Evolutionary conservation across 257 asterid genomes (phyloP), one percentile per base, ranked within the genome.

Genomic region (Jacaranda copaia): DNA sequence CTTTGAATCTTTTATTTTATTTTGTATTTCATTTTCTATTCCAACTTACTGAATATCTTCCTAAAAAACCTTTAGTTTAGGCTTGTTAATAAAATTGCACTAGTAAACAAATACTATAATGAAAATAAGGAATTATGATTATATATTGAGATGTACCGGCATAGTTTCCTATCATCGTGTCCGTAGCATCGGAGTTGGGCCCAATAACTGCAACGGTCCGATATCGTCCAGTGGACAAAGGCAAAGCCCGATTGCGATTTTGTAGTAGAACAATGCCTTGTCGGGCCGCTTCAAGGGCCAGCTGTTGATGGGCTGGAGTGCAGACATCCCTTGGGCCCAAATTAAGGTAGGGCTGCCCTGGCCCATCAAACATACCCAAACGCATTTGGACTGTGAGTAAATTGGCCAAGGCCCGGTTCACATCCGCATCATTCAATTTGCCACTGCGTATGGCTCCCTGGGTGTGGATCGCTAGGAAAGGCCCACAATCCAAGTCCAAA

Each of bases 401-500:
- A 74, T 91, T 93, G 10, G 73, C 45, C 72, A 95, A 59, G 72
- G 99, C 97, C 82, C 72, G 83, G 60, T 95, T 77, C 3, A 95
- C 90, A 16, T 91, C 93, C 0, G 63, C 69, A 84, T 83, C 97
- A 0, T 40, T 87, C 10, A 95, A 46, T 73, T 89, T 91, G 0
- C 96, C 94, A 5, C 84, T 68, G 5, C 86, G 84, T 0, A 95
- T 48, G 6, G 97, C 98, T 58, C 84, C 80, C 13, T 89, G 93
- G 0, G 98, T 93, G 80, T 82, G 77, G 75, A 89, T 69, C 10
- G 97, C 97, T 18, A 93, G 85, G 75, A 85, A 95, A 14, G 97
- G 96, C 67, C 99, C 99, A 76, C 99, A 95, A 43, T 95, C 94
- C 93, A 95, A 86, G 74, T 95, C 98, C 89, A 95, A 84, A 0